These are phyloP conservation scores for Cryptococcus amylolentus DNA, from an alignment of 1,284 basidiomycete genomes.

Conservation along the genomic window DNA sequence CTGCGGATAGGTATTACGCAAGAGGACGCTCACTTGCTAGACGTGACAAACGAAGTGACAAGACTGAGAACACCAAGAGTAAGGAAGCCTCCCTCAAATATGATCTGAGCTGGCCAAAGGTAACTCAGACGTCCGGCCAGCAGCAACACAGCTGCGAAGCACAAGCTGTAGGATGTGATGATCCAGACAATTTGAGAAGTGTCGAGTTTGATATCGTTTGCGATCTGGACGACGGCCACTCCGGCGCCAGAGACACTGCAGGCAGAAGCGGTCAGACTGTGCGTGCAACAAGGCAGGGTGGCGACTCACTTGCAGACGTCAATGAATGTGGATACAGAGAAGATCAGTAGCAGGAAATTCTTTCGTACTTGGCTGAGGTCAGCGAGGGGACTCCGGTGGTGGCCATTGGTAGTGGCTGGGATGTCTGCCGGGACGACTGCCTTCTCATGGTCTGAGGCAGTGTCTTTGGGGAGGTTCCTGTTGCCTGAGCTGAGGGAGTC, in stretches of 20 bases:
- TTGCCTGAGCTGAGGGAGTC: no score
- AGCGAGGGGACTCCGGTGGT: not conserved
- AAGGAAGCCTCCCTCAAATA: slow-evolving; percentile 40
- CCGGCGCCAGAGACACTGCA: slow-evolving; percentile 26
- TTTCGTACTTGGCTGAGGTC: slow-evolving; percentile 8
- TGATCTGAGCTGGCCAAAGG: slow-evolving; percentile 37
- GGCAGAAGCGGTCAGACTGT: not conserved
- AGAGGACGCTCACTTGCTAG: slow-evolving; percentile 27
- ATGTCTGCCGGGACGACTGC: not conserved
- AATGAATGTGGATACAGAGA: slow-evolving; percentile 24
- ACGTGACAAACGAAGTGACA: slow-evolving; percentile 38
- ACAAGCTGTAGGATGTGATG: slow-evolving; percentile 26
- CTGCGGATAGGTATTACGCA: not conserved
- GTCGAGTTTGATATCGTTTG: slow-evolving; percentile 23
- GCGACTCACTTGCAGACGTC: slow-evolving; percentile 25
- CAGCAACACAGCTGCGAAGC: slow-evolving; percentile 37
- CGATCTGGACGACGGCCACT: slow-evolving; percentile 34
- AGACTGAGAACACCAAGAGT: slow-evolving; percentile 34
- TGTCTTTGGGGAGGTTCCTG: no score
- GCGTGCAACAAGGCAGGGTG: no score
- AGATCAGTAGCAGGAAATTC: slow-evolving; percentile 14
- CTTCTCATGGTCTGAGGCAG: not conserved
- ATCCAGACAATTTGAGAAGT: slow-evolving; percentile 38
- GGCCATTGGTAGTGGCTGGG: not conserved
- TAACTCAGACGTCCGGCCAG: slow-evolving; percentile 41